Conservation (phyloP, 495 filamentous ascomycete species). For the Extremus antarcticus region DNA sequence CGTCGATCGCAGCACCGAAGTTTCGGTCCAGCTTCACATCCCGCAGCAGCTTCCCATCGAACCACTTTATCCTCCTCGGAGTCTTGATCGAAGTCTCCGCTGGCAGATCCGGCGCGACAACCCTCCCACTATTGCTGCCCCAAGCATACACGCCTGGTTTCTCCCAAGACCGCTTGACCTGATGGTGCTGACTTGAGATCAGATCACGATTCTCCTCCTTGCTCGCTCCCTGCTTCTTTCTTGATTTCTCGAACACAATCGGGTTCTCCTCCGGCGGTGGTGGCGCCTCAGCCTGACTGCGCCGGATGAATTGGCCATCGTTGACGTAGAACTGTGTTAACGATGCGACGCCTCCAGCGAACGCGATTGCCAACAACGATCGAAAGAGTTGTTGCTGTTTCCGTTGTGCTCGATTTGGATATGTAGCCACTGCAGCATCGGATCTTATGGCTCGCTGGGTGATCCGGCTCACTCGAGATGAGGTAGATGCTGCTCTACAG, state of each 20-base stretch:
- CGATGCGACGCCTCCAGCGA: conserved; percentile 14
- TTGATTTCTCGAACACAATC: conserved; percentile 49
- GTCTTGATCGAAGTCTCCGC: conserved; percentile 64
- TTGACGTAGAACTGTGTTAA: conserved; percentile 16
- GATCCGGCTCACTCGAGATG: conserved; percentile 9
- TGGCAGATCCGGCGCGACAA: conserved; percentile 68
- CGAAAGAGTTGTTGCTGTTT: conserved; percentile 16
- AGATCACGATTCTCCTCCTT: conserved; percentile 61
- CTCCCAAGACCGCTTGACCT: conserved; percentile 80
- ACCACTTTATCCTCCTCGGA: conserved; percentile 68
- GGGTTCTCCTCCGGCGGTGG: conserved; percentile 31
- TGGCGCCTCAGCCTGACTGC: conserved; percentile 38
- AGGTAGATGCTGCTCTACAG: conserved; percentile 12
- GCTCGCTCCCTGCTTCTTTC: conserved; percentile 37
- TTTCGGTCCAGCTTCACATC: conserved; percentile 77
- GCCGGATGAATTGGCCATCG: conserved; percentile 19
- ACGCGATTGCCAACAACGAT: conserved; percentile 11
- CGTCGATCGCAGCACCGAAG: conserved; percentile 79
- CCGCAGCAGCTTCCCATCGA: conserved; percentile 72
- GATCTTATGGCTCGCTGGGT: conserved; percentile 1
- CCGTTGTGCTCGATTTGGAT: conserved; percentile 3
- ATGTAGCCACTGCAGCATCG: conserved; percentile 5
- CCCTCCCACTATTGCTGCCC: conserved; percentile 78
- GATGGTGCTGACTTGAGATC: conserved; percentile 65
- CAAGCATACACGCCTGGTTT: conserved; percentile 86